Evolutionary conservation across 257 asterid species (phyloP), one percentile per base, ranked within the genome.

Genomic region (Jasminum sambac): DNA sequence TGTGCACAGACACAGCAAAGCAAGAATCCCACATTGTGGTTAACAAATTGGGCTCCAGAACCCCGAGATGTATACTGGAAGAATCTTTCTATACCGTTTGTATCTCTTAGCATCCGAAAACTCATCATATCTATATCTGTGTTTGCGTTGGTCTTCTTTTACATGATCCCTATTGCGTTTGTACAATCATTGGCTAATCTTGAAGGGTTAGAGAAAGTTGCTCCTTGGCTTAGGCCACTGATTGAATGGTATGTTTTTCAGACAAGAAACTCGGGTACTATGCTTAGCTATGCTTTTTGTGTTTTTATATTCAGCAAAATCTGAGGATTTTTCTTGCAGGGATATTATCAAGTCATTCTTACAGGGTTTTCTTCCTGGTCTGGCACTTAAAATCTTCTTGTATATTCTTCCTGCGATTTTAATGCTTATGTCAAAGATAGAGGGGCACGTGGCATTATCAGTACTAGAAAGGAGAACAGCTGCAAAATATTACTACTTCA

Each of bases 1-100:
- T 91, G 98, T 84, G 98, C 98, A 46, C 99, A 95, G 79, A 91
- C 99, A 78, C 93, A 85, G 65, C 99, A 95, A 77, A 90, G 95
- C 89, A 89, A 86, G 68, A 95, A 88, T 42, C 99, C 99, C 13
- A 91, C 96, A 6, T 68, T 81, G 57, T 95, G 97, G 98, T 71
- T 91, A 74, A 91, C 98, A 44, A 79, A 84, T 76, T 89, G 95
- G 98, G 99, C 99, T 36, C 98, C 99, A 3, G 99, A 95, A 76
- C 99, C 99, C 48, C 94, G 95, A 36, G 99, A 95, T 69, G 83
- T 95, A 17, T 95, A 87, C 83, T 95, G 99, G 99, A 76, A 64
- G 77, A 95, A 95, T 79, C 80, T 95, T 69, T 82, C 95, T 8
- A 86, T 95, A 74, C 94, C 99, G 1, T 95, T 91, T 73, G 79